Base-by-base conservation (phyloP, 2,329 filamentous ascomycete genomes). In the Trichoderma breve region DNA sequence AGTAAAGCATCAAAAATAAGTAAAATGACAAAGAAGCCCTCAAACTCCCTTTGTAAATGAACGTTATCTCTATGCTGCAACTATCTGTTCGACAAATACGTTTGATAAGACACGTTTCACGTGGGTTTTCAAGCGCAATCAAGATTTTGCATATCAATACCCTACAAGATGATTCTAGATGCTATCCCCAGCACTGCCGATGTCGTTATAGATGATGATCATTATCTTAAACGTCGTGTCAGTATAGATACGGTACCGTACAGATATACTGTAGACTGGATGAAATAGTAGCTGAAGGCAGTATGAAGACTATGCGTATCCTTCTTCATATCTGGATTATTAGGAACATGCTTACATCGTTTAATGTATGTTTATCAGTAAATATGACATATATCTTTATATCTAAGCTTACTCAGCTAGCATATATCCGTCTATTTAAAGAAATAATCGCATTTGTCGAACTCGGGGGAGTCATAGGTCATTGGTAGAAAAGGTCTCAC, bases 81-180 rank as follows among this genome's bases (percentile, higher is more conserved):
- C 39, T n/a, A 18, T 18, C 39, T 0, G 15, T 43, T 8, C 1
- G 15, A 43, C 15, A n/a, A 43, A n/a, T 43, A 43, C 15, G 9
- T n/a, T 43, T 43, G 15, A 43, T 9, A n/a, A 43, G 39, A 43
- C 3, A 43, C 1, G 6, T 18, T 39, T 39, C 36, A 39, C 1
- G 2, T 0, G 15, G 6, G 0, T 18, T 18, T 18, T 18, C 2
- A 18, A 39, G 36, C 2, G 1, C 15, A 39, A 18, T 43, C 39
- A 43, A 4, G 18, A 43, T 43, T 4, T 43, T 43, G 7, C 39
- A n/a, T 9, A 43, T 43, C 2, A 7, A 43, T 9, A 43, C 15
- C 39, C 39, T 43, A 43, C 39, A 43, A 9, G 15, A 8, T 43
- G 18, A 43, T 43, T 0, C 18, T 43, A 8, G 2, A n/a, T 43